Conservation (phyloP, 768 basidiomycete genomes). For the Phallus indusiatus region DNA sequence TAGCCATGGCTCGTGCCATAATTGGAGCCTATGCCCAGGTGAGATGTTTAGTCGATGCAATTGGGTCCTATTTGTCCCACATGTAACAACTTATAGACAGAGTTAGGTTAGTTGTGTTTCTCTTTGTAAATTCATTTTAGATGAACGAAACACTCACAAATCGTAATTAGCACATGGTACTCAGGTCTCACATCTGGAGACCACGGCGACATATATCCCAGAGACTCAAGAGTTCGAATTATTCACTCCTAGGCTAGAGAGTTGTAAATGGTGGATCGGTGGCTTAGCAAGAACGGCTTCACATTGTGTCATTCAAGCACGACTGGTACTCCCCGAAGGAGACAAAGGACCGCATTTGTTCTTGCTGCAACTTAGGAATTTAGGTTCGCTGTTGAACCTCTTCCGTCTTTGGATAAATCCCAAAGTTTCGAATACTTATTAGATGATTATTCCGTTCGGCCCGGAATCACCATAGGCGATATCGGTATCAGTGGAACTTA, state of each 20-base stretch:
- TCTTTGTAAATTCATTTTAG: background rate
- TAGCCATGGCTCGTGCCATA: slow-evolving; percentile 47
- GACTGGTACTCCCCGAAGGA: slow-evolving; percentile 53
- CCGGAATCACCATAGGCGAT: slow-evolving; percentile 58
- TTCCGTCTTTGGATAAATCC: background rate
- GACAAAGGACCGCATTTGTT: slow-evolving; percentile 69
- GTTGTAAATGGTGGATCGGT: slow-evolving; percentile 80
- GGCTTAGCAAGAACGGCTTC: slow-evolving; percentile 63
- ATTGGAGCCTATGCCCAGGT: slow-evolving; percentile 27
- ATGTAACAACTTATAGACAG: slow-evolving; percentile 56
- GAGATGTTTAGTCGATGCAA: slow-evolving; percentile 10
- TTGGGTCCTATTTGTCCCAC: background rate
- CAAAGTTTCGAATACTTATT: background rate
- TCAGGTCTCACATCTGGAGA: slow-evolving; percentile 60
- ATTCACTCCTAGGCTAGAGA: slow-evolving; percentile 64
- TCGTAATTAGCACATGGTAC: slow-evolving; percentile 42
- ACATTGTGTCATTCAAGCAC: slow-evolving; percentile 69
- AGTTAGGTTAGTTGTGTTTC: slow-evolving; percentile 44
- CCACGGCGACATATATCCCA: slow-evolving; percentile 67
- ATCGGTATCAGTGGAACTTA: slow-evolving; percentile 37
- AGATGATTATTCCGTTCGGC: slow-evolving; percentile 53
- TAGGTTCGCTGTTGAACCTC: slow-evolving; percentile 31
- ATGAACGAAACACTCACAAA: background rate
- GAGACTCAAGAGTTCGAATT: slow-evolving; percentile 62
- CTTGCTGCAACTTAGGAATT: slow-evolving; percentile 56